phyloP scores from a whole-genome alignment of 2,329 filamentous ascomycete species.

The Diaporthe sp. region DNA sequence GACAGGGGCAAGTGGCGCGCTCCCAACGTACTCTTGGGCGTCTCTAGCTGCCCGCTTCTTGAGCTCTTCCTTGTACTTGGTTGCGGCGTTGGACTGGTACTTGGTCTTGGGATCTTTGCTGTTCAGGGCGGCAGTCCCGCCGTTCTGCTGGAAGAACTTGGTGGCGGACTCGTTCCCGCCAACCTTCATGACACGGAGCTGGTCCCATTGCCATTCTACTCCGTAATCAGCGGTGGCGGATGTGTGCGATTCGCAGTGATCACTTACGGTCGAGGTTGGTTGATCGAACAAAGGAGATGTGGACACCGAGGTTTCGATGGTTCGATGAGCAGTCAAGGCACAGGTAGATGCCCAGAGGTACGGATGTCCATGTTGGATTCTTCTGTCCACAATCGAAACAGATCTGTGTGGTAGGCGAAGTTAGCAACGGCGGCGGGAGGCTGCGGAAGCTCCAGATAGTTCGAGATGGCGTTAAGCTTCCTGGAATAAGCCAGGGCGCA shows the following conservation, averaged over 20 bases:
- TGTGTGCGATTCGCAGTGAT: not conserved
- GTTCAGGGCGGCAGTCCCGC: slow-evolving; percentile 90
- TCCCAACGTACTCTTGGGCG: slow-evolving; percentile 78
- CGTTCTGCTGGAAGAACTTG: slow-evolving; percentile 98
- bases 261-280: slow-evolving; percentile 96
- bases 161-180: slow-evolving; percentile 98
- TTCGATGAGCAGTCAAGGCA: slow-evolving; percentile 98
- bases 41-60: slow-evolving; percentile 88
- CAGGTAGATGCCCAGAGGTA: slow-evolving; percentile 96
- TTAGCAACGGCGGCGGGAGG: slow-evolving; percentile 40
- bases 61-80: slow-evolving; percentile 98
- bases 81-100: slow-evolving; percentile 92
- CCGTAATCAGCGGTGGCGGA: slow-evolving; percentile 34
- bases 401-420: slow-evolving; percentile 67
- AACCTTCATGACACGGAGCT: slow-evolving; percentile 97
- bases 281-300: slow-evolving; percentile 98
- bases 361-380: slow-evolving; percentile 98
- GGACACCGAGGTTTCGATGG: slow-evolving; percentile 96
- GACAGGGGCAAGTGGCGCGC: slow-evolving; percentile 7
- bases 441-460: not conserved
- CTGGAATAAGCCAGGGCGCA: not conserved
- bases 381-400: slow-evolving; percentile 99
- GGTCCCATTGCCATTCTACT: slow-evolving; percentile 97
- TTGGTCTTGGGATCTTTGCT: slow-evolving; percentile 98
- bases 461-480: not conserved